Evolutionary conservation across 2,329 filamentous ascomycete species (phyloP), one percentile per base, ranked within the genome.

Genomic region (Fusarium armeniacum): DNA sequence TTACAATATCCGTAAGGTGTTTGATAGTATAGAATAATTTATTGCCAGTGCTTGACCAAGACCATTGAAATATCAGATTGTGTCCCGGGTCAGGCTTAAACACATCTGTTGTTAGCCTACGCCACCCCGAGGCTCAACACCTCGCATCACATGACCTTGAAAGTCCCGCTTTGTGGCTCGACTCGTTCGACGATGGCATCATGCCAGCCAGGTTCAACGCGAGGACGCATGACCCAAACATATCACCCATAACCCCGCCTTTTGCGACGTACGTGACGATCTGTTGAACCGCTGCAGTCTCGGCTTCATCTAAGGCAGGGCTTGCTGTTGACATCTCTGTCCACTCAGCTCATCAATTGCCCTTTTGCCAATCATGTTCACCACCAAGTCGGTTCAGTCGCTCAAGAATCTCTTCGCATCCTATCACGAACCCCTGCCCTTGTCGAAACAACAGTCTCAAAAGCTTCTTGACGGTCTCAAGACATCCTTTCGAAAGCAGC

Each of bases 381-480:
- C 78, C 45, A 81, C 81, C 52, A 81, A 78, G 62, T 78, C 78
- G 6, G 73, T 71, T 59, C 76, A 77, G 59, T 80, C 80, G 24
- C 70, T 81, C 32, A 79, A 79, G 63, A 79, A 79, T 58, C 78
- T 81, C 46, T 81, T 81, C 69, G 78, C 79, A 24, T 76, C 78
- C 47, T 81, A 81, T 56, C 85, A 88, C 73, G 84, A 87, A 49
- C 86, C 86, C 9, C 77, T 85, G 3, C 82, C 85, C 2, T 78
- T 89, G 40, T 84, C 80, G 45, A 77, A 79, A 44, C 81, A 82
- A 57, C 84, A 88, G 58, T 85, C 85, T 28, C 82, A 86, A 65
- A 84, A 84, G 70, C 82, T 89, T 11, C 85, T 89, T 66, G 81
- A 87, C 56, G 82, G 83, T 35, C 81, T 89, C 53, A 89, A 87